phyloP scores from a whole-genome alignment of 176 grass and related monocot species.

The Bolboschoenus planiculmis region DNA sequence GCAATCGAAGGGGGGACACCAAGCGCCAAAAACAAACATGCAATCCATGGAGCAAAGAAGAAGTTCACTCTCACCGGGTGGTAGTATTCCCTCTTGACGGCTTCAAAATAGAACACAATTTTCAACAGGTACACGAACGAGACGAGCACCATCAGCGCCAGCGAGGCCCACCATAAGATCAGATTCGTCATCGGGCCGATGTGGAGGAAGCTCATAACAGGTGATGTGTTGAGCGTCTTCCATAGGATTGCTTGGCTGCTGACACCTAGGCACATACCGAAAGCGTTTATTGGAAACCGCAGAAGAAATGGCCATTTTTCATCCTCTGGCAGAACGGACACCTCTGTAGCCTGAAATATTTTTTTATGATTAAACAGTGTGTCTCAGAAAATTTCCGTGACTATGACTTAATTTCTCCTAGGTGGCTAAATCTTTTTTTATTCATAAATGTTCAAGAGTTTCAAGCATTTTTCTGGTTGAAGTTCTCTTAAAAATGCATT shows the following conservation, averaged over 20 bases:
- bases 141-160: constrained; percentile 41
- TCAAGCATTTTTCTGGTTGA: background rate
- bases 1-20: constrained; percentile 39
- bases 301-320: constrained; percentile 94
- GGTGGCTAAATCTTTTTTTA: background rate
- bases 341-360: constrained; percentile 51
- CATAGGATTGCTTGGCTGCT: constrained; percentile 88
- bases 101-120: constrained; percentile 86
- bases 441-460: background rate
- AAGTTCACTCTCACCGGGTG: constrained; percentile 90
- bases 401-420: background rate
- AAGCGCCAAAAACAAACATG: constrained; percentile 57
- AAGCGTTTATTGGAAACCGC: constrained; percentile 74
- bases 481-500: background rate
- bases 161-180: constrained; percentile 55
- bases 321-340: constrained; percentile 71
- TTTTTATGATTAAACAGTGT: background rate
- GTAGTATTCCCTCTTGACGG: constrained; percentile 80
- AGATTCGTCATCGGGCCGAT: constrained; percentile 46
- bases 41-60: constrained; percentile 95
- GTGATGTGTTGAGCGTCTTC: constrained; percentile 57
- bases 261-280: constrained; percentile 85
- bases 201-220: constrained; percentile 51
- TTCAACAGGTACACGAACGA: constrained; percentile 68
- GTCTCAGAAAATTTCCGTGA: background rate